phyloP scores from a whole-genome alignment of 139 green algal genomes.

The Diplosphaera chodatii region DNA sequence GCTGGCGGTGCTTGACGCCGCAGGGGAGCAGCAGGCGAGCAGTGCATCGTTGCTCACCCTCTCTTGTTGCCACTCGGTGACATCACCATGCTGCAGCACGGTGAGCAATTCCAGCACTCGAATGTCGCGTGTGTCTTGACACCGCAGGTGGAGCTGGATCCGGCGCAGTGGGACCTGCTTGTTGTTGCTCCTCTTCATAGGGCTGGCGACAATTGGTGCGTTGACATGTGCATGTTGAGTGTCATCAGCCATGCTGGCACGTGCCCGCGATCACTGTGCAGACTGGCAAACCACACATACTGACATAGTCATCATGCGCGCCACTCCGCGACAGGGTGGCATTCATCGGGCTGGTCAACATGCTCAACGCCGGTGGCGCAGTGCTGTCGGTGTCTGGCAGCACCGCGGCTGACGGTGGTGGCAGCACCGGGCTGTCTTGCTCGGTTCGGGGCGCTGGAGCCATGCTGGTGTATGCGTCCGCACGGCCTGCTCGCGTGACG shows the following conservation, averaged over 20 bases:
- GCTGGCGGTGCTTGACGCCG: conserved; percentile 10
- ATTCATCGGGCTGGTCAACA: conserved; percentile 47
- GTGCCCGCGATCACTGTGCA: no score
- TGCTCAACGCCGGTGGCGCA: conserved; percentile 73
- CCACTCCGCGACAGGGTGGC: background rate
- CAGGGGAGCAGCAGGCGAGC: background rate
- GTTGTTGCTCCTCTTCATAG: conserved; percentile 13
- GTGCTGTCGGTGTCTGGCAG: conserved; percentile 18
- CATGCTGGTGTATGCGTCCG: background rate
- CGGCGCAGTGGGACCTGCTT: conserved; percentile 26
- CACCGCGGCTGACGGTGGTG: background rate
- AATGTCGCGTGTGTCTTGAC: no score
- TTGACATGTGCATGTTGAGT: no score
- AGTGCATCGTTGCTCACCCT: no score
- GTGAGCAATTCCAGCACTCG: no score
- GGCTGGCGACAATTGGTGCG: no score
- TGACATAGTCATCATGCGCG: no score
- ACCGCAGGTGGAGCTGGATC: conserved; percentile 16
- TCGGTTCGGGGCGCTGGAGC: background rate
- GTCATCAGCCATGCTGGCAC: no score
- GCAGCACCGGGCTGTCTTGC: background rate
- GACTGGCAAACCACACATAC: no score
- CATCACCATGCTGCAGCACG: background rate
- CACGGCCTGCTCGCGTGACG: no score
- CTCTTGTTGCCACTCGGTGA: conserved; percentile 1